These are phyloP conservation scores for Talaromyces rugulosus DNA, from an alignment of 2,329 filamentous ascomycete species.

Conservation along the genomic window DNA sequence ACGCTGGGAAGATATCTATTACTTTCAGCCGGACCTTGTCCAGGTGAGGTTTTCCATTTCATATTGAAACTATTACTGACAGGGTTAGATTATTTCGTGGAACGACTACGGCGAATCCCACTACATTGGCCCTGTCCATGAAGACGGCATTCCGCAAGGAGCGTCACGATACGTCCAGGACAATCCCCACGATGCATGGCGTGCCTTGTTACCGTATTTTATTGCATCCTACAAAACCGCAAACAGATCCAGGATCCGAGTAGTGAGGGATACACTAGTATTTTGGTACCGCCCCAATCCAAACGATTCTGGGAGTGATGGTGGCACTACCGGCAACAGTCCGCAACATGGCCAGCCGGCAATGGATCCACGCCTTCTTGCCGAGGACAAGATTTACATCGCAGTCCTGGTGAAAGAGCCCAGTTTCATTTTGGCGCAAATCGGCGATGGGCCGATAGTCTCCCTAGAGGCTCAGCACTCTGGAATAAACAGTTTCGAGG, in stretches of 20 bases:
- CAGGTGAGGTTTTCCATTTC: constrained; percentile 23
- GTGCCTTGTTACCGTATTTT: constrained; percentile 29
- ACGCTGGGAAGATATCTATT: constrained; percentile 54
- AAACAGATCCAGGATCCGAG: constrained; percentile 15
- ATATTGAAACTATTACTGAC: not conserved
- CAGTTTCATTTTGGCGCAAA: constrained; percentile 25
- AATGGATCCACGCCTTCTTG: constrained; percentile 22
- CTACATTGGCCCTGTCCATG: constrained; percentile 51
- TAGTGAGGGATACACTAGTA: constrained; percentile 24
- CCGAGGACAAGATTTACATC: constrained; percentile 31
- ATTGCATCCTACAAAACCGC: constrained; percentile 33
- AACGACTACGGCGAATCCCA: constrained; percentile 61
- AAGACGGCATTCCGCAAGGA: constrained; percentile 44
- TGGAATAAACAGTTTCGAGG: constrained; percentile 29
- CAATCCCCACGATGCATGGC: constrained; percentile 30
- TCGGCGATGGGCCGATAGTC: constrained; percentile 21
- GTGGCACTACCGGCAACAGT: constrained; percentile 33
- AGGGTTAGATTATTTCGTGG: constrained; percentile 52
- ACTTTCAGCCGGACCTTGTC: constrained; percentile 49
- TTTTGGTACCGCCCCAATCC: constrained; percentile 35
- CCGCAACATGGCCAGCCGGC: constrained; percentile 23
- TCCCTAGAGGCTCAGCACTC: constrained; percentile 17
- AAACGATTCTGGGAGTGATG: constrained; percentile 22
- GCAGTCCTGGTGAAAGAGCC: constrained; percentile 23
- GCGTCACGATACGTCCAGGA: constrained; percentile 32